phyloP scores from a whole-genome alignment of 1,139 yeast genomes.

The Lodderomyces beijingensis region DNA sequence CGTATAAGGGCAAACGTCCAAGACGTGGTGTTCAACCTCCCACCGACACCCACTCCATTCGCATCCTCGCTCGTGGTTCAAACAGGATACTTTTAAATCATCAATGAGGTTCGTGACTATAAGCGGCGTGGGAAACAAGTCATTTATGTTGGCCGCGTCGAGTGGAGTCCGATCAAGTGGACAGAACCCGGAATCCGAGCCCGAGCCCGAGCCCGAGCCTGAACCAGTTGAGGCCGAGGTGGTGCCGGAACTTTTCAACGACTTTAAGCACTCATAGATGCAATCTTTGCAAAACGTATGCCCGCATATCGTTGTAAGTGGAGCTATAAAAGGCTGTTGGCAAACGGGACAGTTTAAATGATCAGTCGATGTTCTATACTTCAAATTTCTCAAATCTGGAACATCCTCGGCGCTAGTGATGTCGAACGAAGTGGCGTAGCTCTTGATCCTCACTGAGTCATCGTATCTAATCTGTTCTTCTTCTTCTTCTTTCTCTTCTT shows the following conservation, averaged over 20 bases:
- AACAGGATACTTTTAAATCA: conserved; percentile 55
- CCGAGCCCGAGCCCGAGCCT: not conserved
- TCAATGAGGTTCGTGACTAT: conserved; percentile 58
- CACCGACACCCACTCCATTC: conserved; percentile 56
- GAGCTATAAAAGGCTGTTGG: conserved; percentile 52
- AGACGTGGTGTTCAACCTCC: conserved; percentile 52
- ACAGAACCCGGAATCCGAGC: conserved; percentile 35
- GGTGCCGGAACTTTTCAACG: conserved; percentile 15
- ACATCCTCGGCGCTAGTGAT: conserved; percentile 13
- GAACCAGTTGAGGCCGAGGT: conserved; percentile 3
- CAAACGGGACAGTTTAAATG: conserved; percentile 58
- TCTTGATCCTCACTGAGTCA: conserved; percentile 8
- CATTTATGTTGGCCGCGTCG: conserved; percentile 32
- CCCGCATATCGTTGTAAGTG: conserved; percentile 55
- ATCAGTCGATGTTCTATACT: conserved; percentile 40
- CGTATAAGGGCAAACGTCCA: conserved; percentile 47
- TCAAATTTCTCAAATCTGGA: conserved; percentile 33
- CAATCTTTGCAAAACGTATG: conserved; percentile 57
- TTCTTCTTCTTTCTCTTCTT: too few relatives aligned
- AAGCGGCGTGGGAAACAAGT: conserved; percentile 59
- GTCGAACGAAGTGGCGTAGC: conserved; percentile 18
- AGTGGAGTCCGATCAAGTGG: conserved; percentile 61
- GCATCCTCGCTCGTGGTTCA: conserved; percentile 54
- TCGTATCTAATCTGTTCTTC: conserved; percentile 10
- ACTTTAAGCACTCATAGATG: conserved; percentile 43